These are phyloP conservation scores for Trypanosoma cruzi DNA, from an alignment of 208 protist genomes.

Conservation along the genomic window DNA sequence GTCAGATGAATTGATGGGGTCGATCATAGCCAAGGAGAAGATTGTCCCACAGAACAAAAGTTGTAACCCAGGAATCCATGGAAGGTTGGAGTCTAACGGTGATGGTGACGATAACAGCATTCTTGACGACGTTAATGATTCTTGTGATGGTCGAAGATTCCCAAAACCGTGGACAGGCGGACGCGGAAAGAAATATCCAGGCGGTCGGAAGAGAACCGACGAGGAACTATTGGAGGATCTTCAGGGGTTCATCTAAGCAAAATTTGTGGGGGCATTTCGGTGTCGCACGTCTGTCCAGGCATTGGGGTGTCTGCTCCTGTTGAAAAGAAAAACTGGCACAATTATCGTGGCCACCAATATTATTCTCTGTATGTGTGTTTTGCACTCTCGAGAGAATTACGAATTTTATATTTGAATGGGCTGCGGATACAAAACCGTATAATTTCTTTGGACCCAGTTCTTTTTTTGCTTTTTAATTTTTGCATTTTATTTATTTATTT, in stretches of 20 bases:
- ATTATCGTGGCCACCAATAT: neutral
- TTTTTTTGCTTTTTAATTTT: neutral
- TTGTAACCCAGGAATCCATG: neutral
- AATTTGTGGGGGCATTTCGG: neutral
- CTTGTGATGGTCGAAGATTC: constrained; percentile 30
- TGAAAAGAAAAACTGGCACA: neutral
- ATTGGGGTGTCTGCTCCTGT: neutral
- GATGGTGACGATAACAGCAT: neutral
- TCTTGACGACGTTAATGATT: constrained; percentile 5
- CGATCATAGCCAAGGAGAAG: constrained; percentile 6
- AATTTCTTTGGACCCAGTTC: neutral
- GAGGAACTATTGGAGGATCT: constrained; percentile 28
- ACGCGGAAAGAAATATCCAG: neutral
- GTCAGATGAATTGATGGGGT: constrained; percentile 29
- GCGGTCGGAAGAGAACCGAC: constrained; percentile 18
- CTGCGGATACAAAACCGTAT: neutral
- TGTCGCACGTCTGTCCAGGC: neutral
- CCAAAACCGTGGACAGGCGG: neutral
- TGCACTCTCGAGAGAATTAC: neutral
- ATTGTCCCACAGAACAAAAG: neutral
- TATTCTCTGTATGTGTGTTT: neutral
- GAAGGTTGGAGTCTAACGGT: neutral
- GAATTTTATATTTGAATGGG: neutral
- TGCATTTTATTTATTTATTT: constrained; percentile 1
- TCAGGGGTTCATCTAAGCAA: constrained; percentile 8